phyloP scores from a whole-genome alignment of 768 basidiomycete species.

The Megacollybia marginata region DNA sequence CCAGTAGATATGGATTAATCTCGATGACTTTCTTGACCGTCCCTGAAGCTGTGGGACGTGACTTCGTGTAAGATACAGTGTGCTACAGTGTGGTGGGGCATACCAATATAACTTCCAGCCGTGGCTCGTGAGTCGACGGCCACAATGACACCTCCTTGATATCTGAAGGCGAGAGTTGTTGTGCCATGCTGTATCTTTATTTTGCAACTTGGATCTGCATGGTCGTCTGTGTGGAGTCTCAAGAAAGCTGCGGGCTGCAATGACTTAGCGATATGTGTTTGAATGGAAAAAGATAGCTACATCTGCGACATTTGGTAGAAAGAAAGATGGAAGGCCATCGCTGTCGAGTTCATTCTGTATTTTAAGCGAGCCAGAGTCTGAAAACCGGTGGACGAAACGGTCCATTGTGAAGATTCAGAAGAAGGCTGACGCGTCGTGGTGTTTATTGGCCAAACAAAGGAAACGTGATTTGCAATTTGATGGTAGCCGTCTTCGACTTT shows the following conservation, averaged over 20 bases:
- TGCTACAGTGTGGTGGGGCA: constrained; percentile 11
- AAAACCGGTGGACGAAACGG: no score
- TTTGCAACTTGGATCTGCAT: constrained; percentile 85
- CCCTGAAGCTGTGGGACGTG: constrained; percentile 61
- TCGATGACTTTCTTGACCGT: constrained; percentile 99
- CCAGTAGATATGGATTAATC: constrained; percentile 97
- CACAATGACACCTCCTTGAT: constrained; percentile 96
- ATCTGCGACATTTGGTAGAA: constrained; percentile 66
- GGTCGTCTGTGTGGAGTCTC: constrained; percentile 90
- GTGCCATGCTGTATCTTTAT: constrained; percentile 99
- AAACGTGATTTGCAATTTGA: no score
- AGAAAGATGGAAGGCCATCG: constrained; percentile 66
- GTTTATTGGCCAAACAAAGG: no score
- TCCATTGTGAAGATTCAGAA: no score
- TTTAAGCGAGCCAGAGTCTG: no score
- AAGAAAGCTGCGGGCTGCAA: constrained; percentile 84
- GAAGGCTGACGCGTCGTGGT: no score
- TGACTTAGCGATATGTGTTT: neutral
- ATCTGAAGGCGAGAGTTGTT: constrained; percentile 95
- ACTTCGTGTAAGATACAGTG: constrained; percentile 3
- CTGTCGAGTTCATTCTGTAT: no score
- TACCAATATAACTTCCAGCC: constrained; percentile 94
- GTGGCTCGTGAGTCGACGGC: constrained; percentile 98
- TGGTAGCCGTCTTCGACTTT: neutral
- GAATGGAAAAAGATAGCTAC: constrained; percentile 34